Evolutionary conservation across 352 stramenopile genomes (phyloP).

Genomic region (Peronospora farinosa): DNA sequence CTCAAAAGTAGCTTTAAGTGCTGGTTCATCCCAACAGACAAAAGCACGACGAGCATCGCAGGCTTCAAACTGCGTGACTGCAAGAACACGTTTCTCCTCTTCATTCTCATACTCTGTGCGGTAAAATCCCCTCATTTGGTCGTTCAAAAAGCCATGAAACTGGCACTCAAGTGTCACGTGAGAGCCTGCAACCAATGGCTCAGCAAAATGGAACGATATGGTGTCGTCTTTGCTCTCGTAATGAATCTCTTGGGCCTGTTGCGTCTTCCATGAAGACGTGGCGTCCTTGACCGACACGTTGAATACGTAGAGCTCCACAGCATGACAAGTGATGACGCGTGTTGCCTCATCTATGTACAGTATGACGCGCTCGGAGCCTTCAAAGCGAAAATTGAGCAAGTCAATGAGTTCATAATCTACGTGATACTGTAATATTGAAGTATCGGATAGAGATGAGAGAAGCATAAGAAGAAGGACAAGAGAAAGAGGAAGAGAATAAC

Average conservation of each 20-base stretch:
- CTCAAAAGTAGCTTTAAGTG: slow-evolving; percentile 93
- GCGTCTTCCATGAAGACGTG: slow-evolving; percentile 11
- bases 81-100: slow-evolving; percentile 91
- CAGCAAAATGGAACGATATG: slow-evolving; percentile 52
- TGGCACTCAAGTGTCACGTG: slow-evolving; percentile 36
- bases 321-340: slow-evolving; percentile 87
- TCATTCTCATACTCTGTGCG: slow-evolving; percentile 88
- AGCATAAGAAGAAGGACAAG: not conserved
- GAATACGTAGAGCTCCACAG: slow-evolving; percentile 90
- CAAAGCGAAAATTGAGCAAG: slow-evolving; percentile 73
- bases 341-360: slow-evolving; percentile 54
- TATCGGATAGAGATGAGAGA: not conserved
- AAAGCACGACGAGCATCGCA: slow-evolving; percentile 91
- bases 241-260: slow-evolving; percentile 42
- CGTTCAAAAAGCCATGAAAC: slow-evolving; percentile 75
- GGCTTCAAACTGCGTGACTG: slow-evolving; percentile 82
- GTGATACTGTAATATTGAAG: slow-evolving; percentile 34
- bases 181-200: slow-evolving; percentile 30
- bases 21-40: slow-evolving; percentile 97
- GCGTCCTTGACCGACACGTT: slow-evolving; percentile 53
- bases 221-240: slow-evolving; percentile 47
- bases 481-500: not conserved
- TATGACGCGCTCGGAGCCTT: slow-evolving; percentile 51
- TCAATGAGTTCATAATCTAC: slow-evolving; percentile 76
- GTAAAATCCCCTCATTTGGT: slow-evolving; percentile 96